These are phyloP conservation scores for Sabuloglossum arenarium DNA, from an alignment of 495 filamentous ascomycete species.

Conservation along the genomic window DNA sequence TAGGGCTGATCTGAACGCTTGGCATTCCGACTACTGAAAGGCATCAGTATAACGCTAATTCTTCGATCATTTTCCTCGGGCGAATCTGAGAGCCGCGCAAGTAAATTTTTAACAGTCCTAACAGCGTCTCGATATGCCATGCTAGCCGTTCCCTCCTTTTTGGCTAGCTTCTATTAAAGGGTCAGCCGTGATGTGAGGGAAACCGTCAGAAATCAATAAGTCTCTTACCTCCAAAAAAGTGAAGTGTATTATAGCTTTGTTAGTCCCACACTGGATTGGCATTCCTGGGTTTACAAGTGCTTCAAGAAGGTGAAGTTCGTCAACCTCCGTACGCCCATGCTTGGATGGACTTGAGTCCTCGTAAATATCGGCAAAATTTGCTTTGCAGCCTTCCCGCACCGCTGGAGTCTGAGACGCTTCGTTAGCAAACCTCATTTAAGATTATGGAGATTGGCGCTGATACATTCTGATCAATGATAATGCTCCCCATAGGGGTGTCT, in stretches of 20 bases:
- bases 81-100: background rate
- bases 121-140: constrained; percentile 2
- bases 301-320: background rate
- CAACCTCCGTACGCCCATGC: background rate
- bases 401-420: background rate
- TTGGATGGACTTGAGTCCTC: background rate
- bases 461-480: background rate
- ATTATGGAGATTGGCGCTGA: background rate
- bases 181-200: background rate
- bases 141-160: constrained; percentile 1
- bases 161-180: background rate
- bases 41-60: constrained; percentile 12
- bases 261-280: background rate
- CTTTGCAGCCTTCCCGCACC: background rate
- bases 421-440: background rate
- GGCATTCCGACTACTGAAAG: background rate
- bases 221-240: background rate
- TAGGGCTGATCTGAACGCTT: constrained; percentile 11
- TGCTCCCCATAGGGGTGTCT: background rate
- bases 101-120: background rate
- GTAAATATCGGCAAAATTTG: background rate
- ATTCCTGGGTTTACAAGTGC: background rate
- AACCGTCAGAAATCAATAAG: background rate
- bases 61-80: background rate
- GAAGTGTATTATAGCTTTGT: background rate